These are phyloP conservation scores for Sugiyamaella qingdaonensis DNA, from an alignment of 805 yeast species.

Conservation along the genomic window DNA sequence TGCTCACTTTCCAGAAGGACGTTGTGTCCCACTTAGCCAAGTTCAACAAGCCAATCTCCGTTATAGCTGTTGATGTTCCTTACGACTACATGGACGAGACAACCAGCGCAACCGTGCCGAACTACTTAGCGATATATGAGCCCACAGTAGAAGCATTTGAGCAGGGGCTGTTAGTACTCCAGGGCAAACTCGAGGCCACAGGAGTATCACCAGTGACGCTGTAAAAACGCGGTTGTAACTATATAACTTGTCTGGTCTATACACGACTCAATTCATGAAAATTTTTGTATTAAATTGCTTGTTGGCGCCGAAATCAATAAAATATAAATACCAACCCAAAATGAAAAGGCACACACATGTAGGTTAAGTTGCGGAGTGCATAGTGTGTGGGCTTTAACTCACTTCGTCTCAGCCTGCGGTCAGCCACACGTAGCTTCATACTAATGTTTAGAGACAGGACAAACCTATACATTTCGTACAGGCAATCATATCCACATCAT, in stretches of 20 bases:
- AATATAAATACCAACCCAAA: too few relatives aligned
- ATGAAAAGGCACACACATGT: too few relatives aligned
- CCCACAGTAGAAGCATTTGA: conserved; percentile 47
- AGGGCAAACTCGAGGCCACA: conserved; percentile 39
- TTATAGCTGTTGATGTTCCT: conserved; percentile 54
- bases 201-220: not conserved
- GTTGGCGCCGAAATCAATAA: too few relatives aligned
- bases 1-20: conserved; percentile 54
- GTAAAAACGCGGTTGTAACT: not conserved
- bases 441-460: conserved; percentile 90
- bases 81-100: conserved; percentile 47
- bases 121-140: conserved; percentile 55
- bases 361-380: too few relatives aligned
- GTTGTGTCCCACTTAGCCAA: conserved; percentile 52
- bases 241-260: not conserved
- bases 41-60: conserved; percentile 46
- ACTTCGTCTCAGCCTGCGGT: too few relatives aligned
- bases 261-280: not conserved
- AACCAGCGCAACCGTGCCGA: conserved; percentile 42
- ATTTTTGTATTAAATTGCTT: not conserved
- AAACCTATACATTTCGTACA: conserved; percentile 80
- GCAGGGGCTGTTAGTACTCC: conserved; percentile 43
- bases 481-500: conserved; percentile 82
- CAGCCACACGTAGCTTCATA: not conserved
- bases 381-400: too few relatives aligned